These are phyloP conservation scores for Hypoxylon rubiginosum DNA, from an alignment of 2,329 filamentous ascomycete species.

Conservation along the genomic window DNA sequence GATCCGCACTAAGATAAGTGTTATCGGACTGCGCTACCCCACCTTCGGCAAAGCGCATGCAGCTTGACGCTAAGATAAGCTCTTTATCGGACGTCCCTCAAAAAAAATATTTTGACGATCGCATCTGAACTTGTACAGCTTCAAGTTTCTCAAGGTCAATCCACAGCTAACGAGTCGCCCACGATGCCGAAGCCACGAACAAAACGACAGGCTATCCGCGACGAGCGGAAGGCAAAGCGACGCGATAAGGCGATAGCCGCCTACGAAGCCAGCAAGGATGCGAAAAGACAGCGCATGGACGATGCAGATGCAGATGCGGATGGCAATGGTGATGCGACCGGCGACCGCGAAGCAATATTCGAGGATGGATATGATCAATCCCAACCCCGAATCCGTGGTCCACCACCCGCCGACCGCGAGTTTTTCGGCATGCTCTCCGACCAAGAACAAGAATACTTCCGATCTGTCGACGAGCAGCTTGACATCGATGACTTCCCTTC, in stretches of 20 bases:
- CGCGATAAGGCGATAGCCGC: slow-evolving; percentile 43
- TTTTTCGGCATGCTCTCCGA: slow-evolving; percentile 96
- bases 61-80: slow-evolving; percentile 26
- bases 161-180: slow-evolving; percentile 4
- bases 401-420: slow-evolving; percentile 67
- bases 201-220: slow-evolving; percentile 53
- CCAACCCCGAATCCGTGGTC: slow-evolving; percentile 26
- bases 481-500: slow-evolving; percentile 89
- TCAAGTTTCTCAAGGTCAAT: neutral
- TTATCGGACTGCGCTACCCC: neutral
- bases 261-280: slow-evolving; percentile 33
- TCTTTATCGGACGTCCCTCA: slow-evolving; percentile 23
- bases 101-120: slow-evolving; percentile 37
- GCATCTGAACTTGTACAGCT: neutral
- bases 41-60: neutral
- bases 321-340: slow-evolving; percentile 25
- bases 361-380: slow-evolving; percentile 43
- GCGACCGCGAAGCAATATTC: slow-evolving; percentile 38
- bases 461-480: slow-evolving; percentile 87
- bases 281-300: slow-evolving; percentile 50
- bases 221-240: slow-evolving; percentile 52
- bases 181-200: slow-evolving; percentile 53
- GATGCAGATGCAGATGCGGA: slow-evolving; percentile 34
- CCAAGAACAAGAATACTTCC: slow-evolving; percentile 96
- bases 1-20: neutral